Evolutionary conservation across 768 basidiomycete genomes (phyloP).

Genomic region (Auriculariales sp.): DNA sequence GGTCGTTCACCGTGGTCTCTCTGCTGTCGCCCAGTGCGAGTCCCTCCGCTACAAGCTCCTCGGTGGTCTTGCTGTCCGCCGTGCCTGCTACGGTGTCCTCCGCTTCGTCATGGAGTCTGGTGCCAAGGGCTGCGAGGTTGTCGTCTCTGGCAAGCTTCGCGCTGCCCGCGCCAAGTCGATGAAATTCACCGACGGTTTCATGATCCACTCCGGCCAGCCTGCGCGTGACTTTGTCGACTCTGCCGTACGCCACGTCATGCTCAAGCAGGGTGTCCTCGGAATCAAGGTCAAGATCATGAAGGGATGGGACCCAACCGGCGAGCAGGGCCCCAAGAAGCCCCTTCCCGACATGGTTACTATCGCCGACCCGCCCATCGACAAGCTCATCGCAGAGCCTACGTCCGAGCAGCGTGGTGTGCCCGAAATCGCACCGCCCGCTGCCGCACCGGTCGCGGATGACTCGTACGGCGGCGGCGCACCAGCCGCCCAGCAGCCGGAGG

Average conservation of each 20-base stretch:
- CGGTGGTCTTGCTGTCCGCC: constrained; percentile 96
- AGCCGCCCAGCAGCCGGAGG: constrained; percentile 22
- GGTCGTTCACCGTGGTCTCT: constrained; percentile 94
- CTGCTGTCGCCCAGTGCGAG: constrained; percentile 98
- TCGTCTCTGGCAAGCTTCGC: constrained; percentile 98
- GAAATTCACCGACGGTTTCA: constrained; percentile 99
- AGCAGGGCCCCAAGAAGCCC: constrained; percentile 77
- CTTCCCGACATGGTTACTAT: constrained; percentile 92
- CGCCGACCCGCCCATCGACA: constrained; percentile 79
- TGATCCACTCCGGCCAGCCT: constrained; percentile 98
- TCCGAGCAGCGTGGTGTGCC: constrained; percentile 68
- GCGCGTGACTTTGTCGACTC: constrained; percentile 92
- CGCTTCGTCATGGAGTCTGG: constrained; percentile 99
- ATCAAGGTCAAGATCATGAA: constrained; percentile 99
- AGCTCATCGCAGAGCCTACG: constrained; percentile 74
- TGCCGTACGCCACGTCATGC: constrained; percentile 93
- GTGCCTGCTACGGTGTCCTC: constrained; percentile 98
- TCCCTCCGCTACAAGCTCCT: constrained; percentile 97
- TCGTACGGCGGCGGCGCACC: constrained; percentile 12
- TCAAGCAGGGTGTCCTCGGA: constrained; percentile 96
- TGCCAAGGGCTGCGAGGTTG: constrained; percentile 98
- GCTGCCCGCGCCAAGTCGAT: constrained; percentile 99
- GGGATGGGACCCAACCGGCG: constrained; percentile 85
- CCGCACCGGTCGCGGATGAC: constrained; percentile 39
- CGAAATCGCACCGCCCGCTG: constrained; percentile 28